Evolutionary conservation across 352 stramenopile genomes (phyloP).

Genomic region (Pythium coloratum): DNA sequence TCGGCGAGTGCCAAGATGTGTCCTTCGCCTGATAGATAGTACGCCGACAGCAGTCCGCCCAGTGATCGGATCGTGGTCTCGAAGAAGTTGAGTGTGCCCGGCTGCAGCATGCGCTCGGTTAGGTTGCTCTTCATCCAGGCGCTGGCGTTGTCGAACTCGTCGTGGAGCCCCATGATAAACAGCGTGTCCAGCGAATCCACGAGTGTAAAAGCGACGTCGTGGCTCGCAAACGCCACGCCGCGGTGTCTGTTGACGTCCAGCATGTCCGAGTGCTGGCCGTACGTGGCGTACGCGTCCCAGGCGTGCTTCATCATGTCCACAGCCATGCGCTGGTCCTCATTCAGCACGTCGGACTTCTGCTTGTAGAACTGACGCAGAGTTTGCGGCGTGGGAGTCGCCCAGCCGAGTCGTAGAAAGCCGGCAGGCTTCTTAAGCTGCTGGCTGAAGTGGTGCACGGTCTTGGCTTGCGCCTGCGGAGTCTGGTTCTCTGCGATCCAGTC

Average conservation of each 20-base stretch:
- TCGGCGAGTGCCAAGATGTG: too few relatives aligned
- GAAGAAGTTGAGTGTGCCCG: slow-evolving; percentile 52
- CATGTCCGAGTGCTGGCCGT: slow-evolving; percentile 40
- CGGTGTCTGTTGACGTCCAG: slow-evolving; percentile 33
- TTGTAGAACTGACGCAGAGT: slow-evolving; percentile 21
- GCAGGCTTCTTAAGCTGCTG: too few relatives aligned
- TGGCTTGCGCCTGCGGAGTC: too few relatives aligned
- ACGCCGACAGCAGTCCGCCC: slow-evolving; percentile 54
- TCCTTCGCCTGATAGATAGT: slow-evolving; percentile 41
- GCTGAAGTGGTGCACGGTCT: too few relatives aligned
- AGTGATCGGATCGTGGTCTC: slow-evolving; percentile 65
- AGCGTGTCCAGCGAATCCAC: slow-evolving; percentile 73
- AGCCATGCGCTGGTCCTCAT: slow-evolving; percentile 40
- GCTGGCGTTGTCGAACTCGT: slow-evolving; percentile 65
- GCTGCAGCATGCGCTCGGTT: slow-evolving; percentile 31
- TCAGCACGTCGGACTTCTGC: slow-evolving; percentile 26
- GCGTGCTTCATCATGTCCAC: slow-evolving; percentile 56
- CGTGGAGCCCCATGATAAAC: slow-evolving; percentile 55
- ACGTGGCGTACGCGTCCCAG: slow-evolving; percentile 47
- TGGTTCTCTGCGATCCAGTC: too few relatives aligned
- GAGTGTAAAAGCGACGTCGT: slow-evolving; percentile 65
- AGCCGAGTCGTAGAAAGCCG: too few relatives aligned
- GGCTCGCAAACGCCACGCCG: slow-evolving; percentile 33
- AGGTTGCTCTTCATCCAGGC: slow-evolving; percentile 53
- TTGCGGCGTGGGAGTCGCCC: neutral